Evolutionary conservation across 148 eudicot species (phyloP).

Genomic region (Rhododendron mucronatum): DNA sequence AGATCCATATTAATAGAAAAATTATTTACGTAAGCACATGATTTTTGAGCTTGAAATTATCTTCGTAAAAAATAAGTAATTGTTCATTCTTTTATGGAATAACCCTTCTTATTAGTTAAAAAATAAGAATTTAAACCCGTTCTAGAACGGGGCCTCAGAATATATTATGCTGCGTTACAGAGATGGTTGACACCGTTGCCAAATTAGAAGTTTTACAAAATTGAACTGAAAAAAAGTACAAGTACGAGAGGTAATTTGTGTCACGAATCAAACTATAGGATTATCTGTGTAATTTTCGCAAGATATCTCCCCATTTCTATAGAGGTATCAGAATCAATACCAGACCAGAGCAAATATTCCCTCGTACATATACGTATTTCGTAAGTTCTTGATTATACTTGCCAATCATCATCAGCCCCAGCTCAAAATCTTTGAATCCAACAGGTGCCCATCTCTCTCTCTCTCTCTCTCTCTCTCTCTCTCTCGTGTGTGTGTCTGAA

Average conservation of each 20-base stretch:
- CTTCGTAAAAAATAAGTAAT: no score
- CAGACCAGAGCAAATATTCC: background rate
- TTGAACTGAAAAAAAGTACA: background rate
- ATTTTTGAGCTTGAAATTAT: no score
- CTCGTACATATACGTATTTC: background rate
- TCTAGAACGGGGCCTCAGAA: no score
- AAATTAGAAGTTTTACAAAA: background rate
- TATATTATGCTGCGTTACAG: no score
- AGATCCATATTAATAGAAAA: no score
- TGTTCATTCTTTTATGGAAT: no score
- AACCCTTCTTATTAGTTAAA: no score
- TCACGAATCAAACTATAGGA: background rate
- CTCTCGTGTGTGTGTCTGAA: background rate
- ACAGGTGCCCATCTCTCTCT: background rate
- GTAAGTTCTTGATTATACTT: background rate
- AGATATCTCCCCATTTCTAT: background rate
- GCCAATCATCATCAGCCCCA: background rate
- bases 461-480: conserved; percentile 1
- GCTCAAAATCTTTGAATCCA: background rate
- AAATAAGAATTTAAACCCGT: no score
- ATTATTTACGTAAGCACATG: no score
- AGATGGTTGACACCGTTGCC: background rate
- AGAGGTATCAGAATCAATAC: background rate
- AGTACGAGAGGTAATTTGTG: background rate
- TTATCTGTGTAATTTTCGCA: background rate